These are phyloP conservation scores for Hemisphaericaspora subhashii DNA, from an alignment of 1,139 yeast genomes.

Conservation along the genomic window DNA sequence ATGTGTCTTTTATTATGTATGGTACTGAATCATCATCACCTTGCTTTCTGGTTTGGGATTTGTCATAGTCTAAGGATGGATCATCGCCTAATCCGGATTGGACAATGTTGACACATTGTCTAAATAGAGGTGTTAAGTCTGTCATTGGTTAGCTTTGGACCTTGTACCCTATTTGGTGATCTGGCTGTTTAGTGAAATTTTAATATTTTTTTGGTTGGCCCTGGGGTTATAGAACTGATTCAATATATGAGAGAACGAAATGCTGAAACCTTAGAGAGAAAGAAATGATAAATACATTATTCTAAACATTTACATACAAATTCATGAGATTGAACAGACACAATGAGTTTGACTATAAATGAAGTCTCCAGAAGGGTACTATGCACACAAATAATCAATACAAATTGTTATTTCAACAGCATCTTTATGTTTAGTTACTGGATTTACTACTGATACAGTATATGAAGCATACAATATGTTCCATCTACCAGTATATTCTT, in stretches of 20 bases:
- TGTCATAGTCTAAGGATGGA: conserved; percentile 9
- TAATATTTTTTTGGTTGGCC: no score
- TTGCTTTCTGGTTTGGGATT: conserved; percentile 9
- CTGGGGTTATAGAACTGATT: no score
- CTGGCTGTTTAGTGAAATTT: not conserved
- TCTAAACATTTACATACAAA: no score
- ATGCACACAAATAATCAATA: conserved; percentile 24
- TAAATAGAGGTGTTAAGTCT: conserved; percentile 53
- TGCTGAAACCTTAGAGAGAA: no score
- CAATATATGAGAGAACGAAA: no score
- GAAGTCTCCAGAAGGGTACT: no score
- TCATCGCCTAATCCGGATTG: conserved; percentile 27
- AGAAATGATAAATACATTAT: no score
- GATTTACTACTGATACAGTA: conserved; percentile 17
- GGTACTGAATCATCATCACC: no score
- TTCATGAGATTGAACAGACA: no score
- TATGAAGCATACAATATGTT: conserved; percentile 40
- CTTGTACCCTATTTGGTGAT: not conserved
- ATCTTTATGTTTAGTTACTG: conserved; percentile 19
- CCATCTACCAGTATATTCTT: conserved; percentile 40
- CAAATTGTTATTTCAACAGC: conserved; percentile 34
- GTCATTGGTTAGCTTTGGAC: conserved; percentile 33
- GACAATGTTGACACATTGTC: conserved; percentile 48
- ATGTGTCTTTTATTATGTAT: conserved; percentile 45
- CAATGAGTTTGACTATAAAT: no score